Conservation (phyloP, 352 stramenopile species). For the Phytopythium kandeliae region DNA sequence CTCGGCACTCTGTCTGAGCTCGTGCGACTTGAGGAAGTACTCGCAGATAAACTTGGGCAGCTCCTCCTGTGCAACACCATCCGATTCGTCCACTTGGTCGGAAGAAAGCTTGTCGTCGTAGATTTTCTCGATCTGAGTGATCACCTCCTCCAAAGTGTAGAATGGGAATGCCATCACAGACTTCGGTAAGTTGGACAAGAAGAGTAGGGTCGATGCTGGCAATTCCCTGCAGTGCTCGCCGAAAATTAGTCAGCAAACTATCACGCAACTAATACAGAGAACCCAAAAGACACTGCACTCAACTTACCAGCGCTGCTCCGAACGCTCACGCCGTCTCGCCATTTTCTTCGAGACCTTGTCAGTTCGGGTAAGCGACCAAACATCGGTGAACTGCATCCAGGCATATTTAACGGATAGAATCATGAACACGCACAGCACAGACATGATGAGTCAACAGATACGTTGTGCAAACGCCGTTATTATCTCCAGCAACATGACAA, state of each 20-base stretch:
- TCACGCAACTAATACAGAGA: too few relatives aligned
- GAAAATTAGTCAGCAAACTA: neutral
- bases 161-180: constrained; percentile 66
- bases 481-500: neutral
- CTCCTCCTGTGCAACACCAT: constrained; percentile 55
- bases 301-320: constrained; percentile 47
- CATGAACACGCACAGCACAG: neutral
- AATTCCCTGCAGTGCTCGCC: constrained; percentile 27
- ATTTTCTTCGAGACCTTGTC: constrained; percentile 48
- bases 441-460: too few relatives aligned
- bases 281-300: neutral
- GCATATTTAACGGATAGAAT: neutral
- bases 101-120: constrained; percentile 74
- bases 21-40: constrained; percentile 68
- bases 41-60: constrained; percentile 61
- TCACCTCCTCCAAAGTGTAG: constrained; percentile 41
- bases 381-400: constrained; percentile 40
- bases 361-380: constrained; percentile 46
- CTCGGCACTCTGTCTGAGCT: constrained; percentile 55
- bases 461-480: too few relatives aligned
- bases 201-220: constrained; percentile 36
- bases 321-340: constrained; percentile 27
- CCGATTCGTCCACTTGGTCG: constrained; percentile 46
- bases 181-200: constrained; percentile 71
- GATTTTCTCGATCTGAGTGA: constrained; percentile 59